These are phyloP conservation scores for Nepenthes gracilis DNA, from an alignment of 148 eudicot genomes.

Conservation along the genomic window DNA sequence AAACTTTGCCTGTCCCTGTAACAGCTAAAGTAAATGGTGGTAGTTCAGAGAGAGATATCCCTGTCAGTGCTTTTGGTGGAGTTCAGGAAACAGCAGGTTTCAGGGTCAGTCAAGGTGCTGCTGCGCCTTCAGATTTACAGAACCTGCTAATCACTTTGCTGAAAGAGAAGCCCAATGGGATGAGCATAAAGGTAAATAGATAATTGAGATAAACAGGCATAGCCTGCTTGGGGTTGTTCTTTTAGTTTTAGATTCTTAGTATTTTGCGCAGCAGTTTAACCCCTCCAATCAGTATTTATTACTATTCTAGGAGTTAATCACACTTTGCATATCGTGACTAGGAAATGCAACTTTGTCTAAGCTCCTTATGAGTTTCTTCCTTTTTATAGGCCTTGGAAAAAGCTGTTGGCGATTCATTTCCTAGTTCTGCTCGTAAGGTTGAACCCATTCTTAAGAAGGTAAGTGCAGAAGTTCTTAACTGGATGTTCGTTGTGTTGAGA, in stretches of 20 bases:
- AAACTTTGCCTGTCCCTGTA: constrained; percentile 19
- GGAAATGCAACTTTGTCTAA: too few species aligned
- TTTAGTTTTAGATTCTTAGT: neutral
- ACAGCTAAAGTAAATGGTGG: constrained; percentile 24
- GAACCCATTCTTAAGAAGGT: constrained; percentile 77
- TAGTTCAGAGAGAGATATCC: constrained; percentile 35
- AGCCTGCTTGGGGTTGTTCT: neutral
- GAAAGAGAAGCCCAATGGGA: constrained; percentile 66
- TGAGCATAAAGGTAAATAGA: constrained; percentile 67
- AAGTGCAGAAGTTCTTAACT: constrained; percentile 1
- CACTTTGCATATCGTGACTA: too few species aligned
- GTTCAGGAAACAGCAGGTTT: constrained; percentile 21
- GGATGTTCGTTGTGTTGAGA: neutral
- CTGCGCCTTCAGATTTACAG: constrained; percentile 43
- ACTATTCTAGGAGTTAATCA: too few species aligned
- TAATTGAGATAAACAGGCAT: neutral
- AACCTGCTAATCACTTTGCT: constrained; percentile 53
- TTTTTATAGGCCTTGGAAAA: constrained; percentile 67
- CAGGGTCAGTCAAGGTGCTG: constrained; percentile 21
- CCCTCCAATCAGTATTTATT: too few species aligned
- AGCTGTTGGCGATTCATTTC: constrained; percentile 62
- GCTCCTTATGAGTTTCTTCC: neutral
- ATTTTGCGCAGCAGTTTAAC: too few species aligned
- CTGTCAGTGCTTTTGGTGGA: constrained; percentile 19
- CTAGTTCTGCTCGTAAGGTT: constrained; percentile 46